phyloP scores from a whole-genome alignment of 495 filamentous ascomycete species.

The Penicillium herquei region DNA sequence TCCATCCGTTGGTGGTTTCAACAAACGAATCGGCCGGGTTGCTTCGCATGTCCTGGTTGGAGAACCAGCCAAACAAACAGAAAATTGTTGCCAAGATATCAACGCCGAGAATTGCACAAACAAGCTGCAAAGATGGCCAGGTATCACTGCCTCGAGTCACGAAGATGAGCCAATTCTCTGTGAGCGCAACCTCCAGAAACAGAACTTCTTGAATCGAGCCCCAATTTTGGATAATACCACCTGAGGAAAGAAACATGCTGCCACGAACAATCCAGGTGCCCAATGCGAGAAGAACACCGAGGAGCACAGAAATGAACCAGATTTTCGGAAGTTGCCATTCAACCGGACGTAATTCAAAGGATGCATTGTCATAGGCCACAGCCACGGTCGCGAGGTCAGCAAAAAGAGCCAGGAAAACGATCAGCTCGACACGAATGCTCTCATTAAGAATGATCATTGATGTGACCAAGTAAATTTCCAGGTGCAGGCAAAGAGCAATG shows the following conservation, averaged over 20 bases:
- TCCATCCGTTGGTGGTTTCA: conserved; percentile 59
- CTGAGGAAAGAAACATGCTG: conserved; percentile 61
- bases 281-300: conserved; percentile 63
- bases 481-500: conserved; percentile 70
- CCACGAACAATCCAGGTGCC: conserved; percentile 70
- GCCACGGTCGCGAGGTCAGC: conserved; percentile 73
- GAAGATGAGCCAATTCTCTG: conserved; percentile 77
- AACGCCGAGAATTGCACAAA: conserved; percentile 65
- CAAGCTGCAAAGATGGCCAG: conserved; percentile 65
- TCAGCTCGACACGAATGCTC: conserved; percentile 62
- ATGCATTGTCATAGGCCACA: conserved; percentile 71
- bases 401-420: conserved; percentile 73
- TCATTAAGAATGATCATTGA: conserved; percentile 74
- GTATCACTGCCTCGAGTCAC: conserved; percentile 67
- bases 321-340: conserved; percentile 79
- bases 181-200: conserved; percentile 69
- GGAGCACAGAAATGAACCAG: conserved; percentile 67
- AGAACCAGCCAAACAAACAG: conserved; percentile 71
- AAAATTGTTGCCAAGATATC: conserved; percentile 67
- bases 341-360: conserved; percentile 66
- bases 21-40: conserved; percentile 39
- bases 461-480: conserved; percentile 72
- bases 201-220: conserved; percentile 68
- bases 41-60: conserved; percentile 45
- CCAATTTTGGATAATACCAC: conserved; percentile 68